Evolutionary conservation across 2,329 filamentous ascomycete species (phyloP).

Genomic region (Daldinia eschscholtzii): DNA sequence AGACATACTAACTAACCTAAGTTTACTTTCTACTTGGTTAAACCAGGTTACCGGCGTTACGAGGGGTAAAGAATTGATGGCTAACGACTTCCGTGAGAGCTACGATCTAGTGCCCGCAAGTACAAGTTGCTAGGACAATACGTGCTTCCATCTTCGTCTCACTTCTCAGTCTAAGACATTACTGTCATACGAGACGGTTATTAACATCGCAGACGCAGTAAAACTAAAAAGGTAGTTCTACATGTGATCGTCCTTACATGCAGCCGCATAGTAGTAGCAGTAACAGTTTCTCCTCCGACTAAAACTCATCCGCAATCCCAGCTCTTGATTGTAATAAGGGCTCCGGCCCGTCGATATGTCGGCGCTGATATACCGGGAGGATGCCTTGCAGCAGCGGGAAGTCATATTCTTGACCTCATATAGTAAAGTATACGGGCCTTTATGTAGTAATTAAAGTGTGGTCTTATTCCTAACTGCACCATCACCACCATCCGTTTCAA

Average conservation of each 20-base stretch:
- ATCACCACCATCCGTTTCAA: background rate
- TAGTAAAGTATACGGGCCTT: background rate
- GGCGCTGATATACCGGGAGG: conserved; percentile 9
- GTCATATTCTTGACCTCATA: background rate
- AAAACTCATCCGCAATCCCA: background rate
- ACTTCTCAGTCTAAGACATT: background rate
- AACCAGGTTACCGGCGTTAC: background rate
- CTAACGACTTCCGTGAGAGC: background rate
- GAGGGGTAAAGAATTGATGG: background rate
- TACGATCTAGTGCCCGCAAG: background rate
- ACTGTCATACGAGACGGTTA: background rate
- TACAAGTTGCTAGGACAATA: background rate
- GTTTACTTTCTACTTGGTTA: background rate
- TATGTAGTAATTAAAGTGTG: background rate
- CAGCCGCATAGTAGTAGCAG: background rate
- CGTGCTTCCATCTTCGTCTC: background rate
- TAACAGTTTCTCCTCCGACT: background rate
- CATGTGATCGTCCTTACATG: conserved; percentile 1
- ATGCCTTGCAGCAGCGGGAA: conserved; percentile 7
- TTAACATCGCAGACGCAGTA: background rate
- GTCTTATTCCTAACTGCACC: conserved; percentile 3
- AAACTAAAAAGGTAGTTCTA: background rate
- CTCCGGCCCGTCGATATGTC: conserved; percentile 32
- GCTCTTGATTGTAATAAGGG: conserved; percentile 23
- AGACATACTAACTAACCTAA: conserved; percentile 2